Evolutionary conservation across 345 rosid genomes (phyloP).

Genomic region (Luvunga scandens): DNA sequence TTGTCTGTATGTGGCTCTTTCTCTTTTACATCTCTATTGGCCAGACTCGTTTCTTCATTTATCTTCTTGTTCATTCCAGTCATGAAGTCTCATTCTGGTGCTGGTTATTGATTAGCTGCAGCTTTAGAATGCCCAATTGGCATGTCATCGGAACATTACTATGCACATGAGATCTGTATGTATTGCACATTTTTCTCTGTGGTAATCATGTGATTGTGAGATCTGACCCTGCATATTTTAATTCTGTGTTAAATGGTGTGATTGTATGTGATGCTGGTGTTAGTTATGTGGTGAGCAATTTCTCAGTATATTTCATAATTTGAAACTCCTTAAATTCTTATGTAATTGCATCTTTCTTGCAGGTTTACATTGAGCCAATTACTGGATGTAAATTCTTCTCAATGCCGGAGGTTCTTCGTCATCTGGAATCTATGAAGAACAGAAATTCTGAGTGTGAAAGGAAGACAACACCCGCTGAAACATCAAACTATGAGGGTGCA

Average conservation of each 20-base stretch:
- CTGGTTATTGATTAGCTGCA: slow-evolving; percentile 1
- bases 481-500: neutral
- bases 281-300: neutral
- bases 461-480: slow-evolving; percentile 1
- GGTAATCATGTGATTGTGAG: neutral
- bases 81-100: neutral
- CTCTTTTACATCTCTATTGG: neutral
- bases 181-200: neutral
- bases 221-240: neutral
- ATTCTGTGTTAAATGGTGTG: neutral
- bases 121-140: neutral
- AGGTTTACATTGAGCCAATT: slow-evolving; percentile 32
- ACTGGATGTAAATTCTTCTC: slow-evolving; percentile 39
- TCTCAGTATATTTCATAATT: neutral
- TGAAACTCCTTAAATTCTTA: neutral
- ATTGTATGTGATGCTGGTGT: neutral
- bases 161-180: slow-evolving; percentile 1
- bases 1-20: neutral
- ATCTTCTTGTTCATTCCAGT: neutral
- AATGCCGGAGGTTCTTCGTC: slow-evolving; percentile 36
- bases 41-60: neutral
- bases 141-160: neutral
- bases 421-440: slow-evolving; percentile 23
- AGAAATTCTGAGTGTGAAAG: slow-evolving; percentile 7
- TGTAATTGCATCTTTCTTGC: slow-evolving; percentile 16